Evolutionary conservation across 179 eudicot species (phyloP).

Genomic region (Silene coronaria): DNA sequence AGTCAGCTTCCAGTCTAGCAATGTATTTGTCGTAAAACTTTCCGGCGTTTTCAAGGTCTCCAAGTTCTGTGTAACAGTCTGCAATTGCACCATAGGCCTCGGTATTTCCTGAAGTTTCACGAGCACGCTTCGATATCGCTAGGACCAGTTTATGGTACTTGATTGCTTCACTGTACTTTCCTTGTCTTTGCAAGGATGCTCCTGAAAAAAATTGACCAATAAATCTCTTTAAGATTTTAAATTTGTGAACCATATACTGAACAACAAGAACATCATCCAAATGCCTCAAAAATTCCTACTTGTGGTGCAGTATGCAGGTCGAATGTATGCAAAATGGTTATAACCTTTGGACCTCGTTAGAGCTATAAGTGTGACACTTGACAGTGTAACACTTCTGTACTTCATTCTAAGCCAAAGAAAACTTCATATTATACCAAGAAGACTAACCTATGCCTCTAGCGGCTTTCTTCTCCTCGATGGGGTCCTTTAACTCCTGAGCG

Average conservation of each 20-base stretch:
- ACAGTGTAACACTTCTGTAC: no score
- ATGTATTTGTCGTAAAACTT: conserved; percentile 77
- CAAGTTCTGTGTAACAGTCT: conserved; percentile 95
- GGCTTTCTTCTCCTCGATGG: conserved; percentile 86
- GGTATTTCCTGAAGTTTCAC: conserved; percentile 78
- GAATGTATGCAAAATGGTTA: no score
- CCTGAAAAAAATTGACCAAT: not conserved
- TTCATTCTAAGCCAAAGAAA: no score
- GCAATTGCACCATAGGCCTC: conserved; percentile 98
- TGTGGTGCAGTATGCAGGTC: no score
- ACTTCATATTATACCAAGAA: not conserved
- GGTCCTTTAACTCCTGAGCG: conserved; percentile 65
- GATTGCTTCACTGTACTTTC: conserved; percentile 61
- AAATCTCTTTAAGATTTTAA: not conserved
- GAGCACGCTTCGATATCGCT: conserved; percentile 56
- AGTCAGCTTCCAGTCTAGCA: conserved; percentile 62
- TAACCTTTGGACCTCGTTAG: no score
- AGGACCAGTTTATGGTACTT: conserved; percentile 76
- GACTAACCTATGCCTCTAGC: conserved; percentile 83
- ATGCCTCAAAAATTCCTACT: not conserved
- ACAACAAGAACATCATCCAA: not conserved
- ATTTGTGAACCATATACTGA: not conserved
- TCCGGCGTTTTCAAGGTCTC: conserved; percentile 80
- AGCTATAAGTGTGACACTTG: no score
- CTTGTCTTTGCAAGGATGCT: not conserved